Evolutionary conservation across 2,329 filamentous ascomycete genomes (phyloP), one percentile per base, ranked within the genome.

Genomic region (Ascochyta rabiei): DNA sequence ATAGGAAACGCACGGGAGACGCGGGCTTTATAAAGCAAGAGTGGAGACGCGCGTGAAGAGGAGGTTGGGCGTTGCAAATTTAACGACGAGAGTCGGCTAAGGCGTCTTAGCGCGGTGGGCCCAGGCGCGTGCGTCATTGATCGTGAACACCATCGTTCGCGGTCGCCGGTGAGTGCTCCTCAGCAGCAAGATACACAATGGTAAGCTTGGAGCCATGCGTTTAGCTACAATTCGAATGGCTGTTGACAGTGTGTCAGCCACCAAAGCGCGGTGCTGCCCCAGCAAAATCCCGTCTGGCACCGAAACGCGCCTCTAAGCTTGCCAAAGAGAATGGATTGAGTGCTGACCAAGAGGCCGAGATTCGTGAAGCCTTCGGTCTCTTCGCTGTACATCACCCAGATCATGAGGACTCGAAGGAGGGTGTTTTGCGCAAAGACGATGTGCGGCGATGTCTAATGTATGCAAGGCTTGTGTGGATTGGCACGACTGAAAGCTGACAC

Each of bases 271-370:
- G 65, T 50, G 62, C 66, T 24, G 48, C 62, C 39, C 46, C 66
- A n/a, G 52, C 35, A 9, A 69, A 63, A 40, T 57, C 61, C 33
- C 54, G 62, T 19, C 51, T 56, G 35, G 57, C 61, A 19, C 45
- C 61, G 1, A 69, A 70, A 52, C 89, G 89, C 59, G 86, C 86
- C 69, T 96, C 93, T 55, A 96, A 92, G 75, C 90, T 97, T 66
- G 93, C 93, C 26, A 93, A 93, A 77, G 91, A 96, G 71, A 87
- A 97, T 82, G 88, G 92, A 74, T 86, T 98, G 70, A 88, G 86
- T 13, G 89, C 87, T 35, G 86, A 89, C 61, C 89, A 97, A 77
- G 93, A 98, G 77, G 83, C 84, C 64, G 92, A 97, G 77, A 96
- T 99, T 71, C 87, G 86, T 68, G 93, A 97, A 75, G 93, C 93